phyloP scores from a whole-genome alignment of 73 alveolate genomes.

The Effrenium voratum region DNA sequence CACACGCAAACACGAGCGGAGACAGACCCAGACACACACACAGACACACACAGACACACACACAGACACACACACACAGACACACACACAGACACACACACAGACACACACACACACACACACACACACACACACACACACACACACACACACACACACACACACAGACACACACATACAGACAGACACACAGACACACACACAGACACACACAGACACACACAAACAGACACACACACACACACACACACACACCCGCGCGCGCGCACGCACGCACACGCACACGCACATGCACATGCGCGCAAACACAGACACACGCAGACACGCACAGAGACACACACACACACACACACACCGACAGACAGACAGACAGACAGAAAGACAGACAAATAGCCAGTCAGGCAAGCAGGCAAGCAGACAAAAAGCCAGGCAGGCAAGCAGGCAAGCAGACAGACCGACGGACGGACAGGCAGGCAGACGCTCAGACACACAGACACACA shows the following conservation, averaged over 20 bases:
- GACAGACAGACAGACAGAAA: no score
- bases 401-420: no score
- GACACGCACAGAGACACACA: no score
- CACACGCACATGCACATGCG: not conserved
- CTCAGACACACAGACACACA: no score
- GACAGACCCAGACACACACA: not conserved
- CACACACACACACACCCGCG: not conserved
- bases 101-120: not conserved
- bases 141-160: not conserved
- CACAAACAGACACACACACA: not conserved
- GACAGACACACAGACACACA: not conserved
- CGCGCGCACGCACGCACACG: not conserved
- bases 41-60: not conserved
- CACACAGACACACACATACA: not conserved
- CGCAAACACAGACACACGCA: not conserved
- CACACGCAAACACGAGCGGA: not conserved
- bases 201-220: not conserved
- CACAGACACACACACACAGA: constrained; percentile 3
- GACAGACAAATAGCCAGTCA: no score
- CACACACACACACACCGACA: no score
- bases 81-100: not conserved
- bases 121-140: not conserved
- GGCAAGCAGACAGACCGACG: no score
- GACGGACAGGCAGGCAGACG: no score
- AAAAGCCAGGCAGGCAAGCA: no score